Percentiles rank a stretch among this genome's conserved stretches.
phyloP scores from a whole-genome alignment of 208 protist species.

The Trypanosoma theileri region DNA sequence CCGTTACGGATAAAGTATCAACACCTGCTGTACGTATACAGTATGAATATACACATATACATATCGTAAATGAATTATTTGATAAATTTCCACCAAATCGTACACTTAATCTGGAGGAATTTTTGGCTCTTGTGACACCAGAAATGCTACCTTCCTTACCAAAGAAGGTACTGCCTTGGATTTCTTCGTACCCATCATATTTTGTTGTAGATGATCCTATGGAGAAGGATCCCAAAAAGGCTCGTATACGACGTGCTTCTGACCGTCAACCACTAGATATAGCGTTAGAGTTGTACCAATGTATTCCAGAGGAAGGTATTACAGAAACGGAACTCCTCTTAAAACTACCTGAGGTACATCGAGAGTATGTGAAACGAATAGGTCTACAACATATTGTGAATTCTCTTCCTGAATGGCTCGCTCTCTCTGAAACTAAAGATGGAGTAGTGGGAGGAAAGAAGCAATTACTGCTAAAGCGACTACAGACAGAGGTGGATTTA shows the following conservation, averaged over 20 bases:
- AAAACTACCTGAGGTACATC: constrained; percentile 36
- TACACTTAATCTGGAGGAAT: constrained; percentile 56
- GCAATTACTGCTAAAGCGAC: constrained; percentile 12
- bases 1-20: neutral
- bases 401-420: constrained; percentile 61
- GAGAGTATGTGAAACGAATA: constrained; percentile 36
- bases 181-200: constrained; percentile 55
- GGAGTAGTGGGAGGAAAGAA: constrained; percentile 10
- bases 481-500: constrained; percentile 37
- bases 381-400: constrained; percentile 39
- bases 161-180: constrained; percentile 56
- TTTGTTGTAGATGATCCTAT: constrained; percentile 63
- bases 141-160: constrained; percentile 50
- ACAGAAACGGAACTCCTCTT: constrained; percentile 31
- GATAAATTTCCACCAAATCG: constrained; percentile 61
- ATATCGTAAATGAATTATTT: constrained; percentile 72
- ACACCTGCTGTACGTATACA: neutral
- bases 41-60: constrained; percentile 47
- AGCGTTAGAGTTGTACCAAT: constrained; percentile 49
- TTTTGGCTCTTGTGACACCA: constrained; percentile 50
- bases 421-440: constrained; percentile 19
- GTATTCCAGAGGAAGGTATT: constrained; percentile 41
- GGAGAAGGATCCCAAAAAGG: constrained; percentile 40
- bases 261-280: constrained; percentile 67
- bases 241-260: constrained; percentile 59